These are phyloP conservation scores for Fusarium tuaranense DNA, from an alignment of 2,329 filamentous ascomycete genomes.

Conservation along the genomic window DNA sequence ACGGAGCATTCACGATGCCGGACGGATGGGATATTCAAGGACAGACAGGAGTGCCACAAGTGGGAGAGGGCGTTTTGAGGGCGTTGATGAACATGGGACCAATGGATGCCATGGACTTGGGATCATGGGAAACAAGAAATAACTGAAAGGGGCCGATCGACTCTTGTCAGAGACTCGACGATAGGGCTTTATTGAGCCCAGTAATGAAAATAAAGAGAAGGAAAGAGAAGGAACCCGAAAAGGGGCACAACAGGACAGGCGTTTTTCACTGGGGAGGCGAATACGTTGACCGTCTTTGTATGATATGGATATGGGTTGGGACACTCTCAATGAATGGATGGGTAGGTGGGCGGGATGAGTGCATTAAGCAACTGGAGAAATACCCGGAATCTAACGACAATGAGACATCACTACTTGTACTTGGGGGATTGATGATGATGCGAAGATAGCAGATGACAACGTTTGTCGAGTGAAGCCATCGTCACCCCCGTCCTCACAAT, in stretches of 20 bases:
- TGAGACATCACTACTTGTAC: conserved; percentile 23
- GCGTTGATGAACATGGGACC: conserved; percentile 69
- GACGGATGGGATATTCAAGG: conserved; percentile 59
- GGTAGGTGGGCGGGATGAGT: conserved; percentile 16
- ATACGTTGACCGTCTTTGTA: conserved; percentile 30
- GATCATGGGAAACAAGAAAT: conserved; percentile 58
- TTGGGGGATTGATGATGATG: neutral
- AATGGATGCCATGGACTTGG: conserved; percentile 71
- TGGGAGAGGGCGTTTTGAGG: conserved; percentile 68
- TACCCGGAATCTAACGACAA: conserved; percentile 37
- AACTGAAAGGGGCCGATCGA: conserved; percentile 33
- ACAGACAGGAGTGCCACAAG: conserved; percentile 63
- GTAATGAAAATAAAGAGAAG: conserved; percentile 18
- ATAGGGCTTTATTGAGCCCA: neutral
- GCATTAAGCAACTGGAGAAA: conserved; percentile 28
- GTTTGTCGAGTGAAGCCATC: neutral
- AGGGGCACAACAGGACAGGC: conserved; percentile 17
- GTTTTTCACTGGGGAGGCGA: conserved; percentile 27
- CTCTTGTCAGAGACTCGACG: neutral
- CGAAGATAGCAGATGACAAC: neutral
- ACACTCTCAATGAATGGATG: conserved; percentile 15
- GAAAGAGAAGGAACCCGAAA: conserved; percentile 7
- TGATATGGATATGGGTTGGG: conserved; percentile 32
- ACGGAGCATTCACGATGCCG: conserved; percentile 55
- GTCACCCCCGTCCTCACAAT: neutral